Evolutionary conservation across 177 flowering plant species (phyloP).

Genomic region (Telopea speciosissima): DNA sequence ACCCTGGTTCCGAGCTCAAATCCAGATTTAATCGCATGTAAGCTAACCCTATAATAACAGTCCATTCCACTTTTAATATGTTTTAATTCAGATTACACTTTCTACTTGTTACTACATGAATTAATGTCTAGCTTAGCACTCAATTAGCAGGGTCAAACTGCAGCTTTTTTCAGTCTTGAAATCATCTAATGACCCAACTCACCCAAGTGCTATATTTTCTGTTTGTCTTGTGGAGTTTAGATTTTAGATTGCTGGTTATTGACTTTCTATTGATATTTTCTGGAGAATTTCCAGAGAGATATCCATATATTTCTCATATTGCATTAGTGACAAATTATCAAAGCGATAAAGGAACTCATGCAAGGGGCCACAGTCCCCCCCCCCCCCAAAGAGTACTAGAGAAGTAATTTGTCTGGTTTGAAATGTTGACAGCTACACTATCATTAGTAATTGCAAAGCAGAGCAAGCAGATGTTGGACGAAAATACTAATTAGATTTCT

Average conservation of each 20-base stretch:
- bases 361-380: too few relatives aligned
- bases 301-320: neutral
- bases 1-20: neutral
- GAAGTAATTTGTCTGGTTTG: neutral
- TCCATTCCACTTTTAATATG: neutral
- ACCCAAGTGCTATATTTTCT: neutral
- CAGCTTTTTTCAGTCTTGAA: neutral
- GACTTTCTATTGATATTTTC: too few relatives aligned
- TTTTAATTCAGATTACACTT: neutral
- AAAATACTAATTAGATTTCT: too few relatives aligned
- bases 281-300: neutral
- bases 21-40: neutral
- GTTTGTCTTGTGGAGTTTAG: neutral
- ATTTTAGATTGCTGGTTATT: neutral
- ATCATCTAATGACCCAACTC: neutral
- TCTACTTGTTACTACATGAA: neutral
- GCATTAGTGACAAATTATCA: neutral
- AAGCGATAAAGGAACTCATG: too few relatives aligned
- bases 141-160: neutral
- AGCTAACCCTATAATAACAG: neutral
- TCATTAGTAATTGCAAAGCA: too few relatives aligned
- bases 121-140: neutral
- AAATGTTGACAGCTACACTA: neutral
- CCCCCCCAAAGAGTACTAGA: too few relatives aligned
- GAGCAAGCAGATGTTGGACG: too few relatives aligned